Evolutionary conservation across 2,329 filamentous ascomycete species (phyloP).

Genomic region (Pyrenophora graminea): DNA sequence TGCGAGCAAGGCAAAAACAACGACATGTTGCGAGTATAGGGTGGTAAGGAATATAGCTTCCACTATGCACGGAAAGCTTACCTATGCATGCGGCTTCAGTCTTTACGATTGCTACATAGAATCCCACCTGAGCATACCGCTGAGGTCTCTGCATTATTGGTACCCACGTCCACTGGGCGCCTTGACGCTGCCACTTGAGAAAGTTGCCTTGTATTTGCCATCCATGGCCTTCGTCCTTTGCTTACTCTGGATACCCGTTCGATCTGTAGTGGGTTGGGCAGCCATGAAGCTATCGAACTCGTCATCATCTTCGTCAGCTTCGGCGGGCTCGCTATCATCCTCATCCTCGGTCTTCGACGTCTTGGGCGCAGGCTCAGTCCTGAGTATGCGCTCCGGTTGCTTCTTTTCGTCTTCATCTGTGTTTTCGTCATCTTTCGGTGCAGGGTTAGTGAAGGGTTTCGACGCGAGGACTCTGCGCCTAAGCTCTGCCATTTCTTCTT

Average conservation of each 20-base stretch:
- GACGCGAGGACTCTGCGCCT: slow-evolving; percentile 87
- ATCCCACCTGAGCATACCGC: too few species aligned
- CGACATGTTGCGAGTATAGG: too few species aligned
- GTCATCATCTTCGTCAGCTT: slow-evolving; percentile 67
- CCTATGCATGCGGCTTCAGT: too few species aligned
- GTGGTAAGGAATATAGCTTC: too few species aligned
- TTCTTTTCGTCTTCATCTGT: slow-evolving; percentile 52
- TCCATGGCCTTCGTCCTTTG: slow-evolving; percentile 55
- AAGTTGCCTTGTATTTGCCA: slow-evolving; percentile 37
- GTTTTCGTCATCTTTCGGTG: slow-evolving; percentile 31
- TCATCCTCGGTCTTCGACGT: slow-evolving; percentile 57
- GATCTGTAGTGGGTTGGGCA: slow-evolving; percentile 86
- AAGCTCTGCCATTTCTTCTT: slow-evolving; percentile 91
- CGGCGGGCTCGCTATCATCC: slow-evolving; percentile 70
- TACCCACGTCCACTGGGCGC: slow-evolving; percentile 24
- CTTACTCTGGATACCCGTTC: slow-evolving; percentile 71
- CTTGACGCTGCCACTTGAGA: slow-evolving; percentile 37
- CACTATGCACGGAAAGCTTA: too few species aligned
- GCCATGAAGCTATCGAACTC: slow-evolving; percentile 93
- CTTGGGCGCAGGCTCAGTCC: slow-evolving; percentile 52
- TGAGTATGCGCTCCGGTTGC: slow-evolving; percentile 66
- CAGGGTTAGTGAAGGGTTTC: slow-evolving; percentile 77
- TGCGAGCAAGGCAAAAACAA: too few species aligned
- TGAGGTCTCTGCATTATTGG: slow-evolving; percentile 1
- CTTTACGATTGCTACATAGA: too few species aligned